Conservation (phyloP, 2,329 filamentous ascomycete species). For the Talaromyces rugulosus region DNA sequence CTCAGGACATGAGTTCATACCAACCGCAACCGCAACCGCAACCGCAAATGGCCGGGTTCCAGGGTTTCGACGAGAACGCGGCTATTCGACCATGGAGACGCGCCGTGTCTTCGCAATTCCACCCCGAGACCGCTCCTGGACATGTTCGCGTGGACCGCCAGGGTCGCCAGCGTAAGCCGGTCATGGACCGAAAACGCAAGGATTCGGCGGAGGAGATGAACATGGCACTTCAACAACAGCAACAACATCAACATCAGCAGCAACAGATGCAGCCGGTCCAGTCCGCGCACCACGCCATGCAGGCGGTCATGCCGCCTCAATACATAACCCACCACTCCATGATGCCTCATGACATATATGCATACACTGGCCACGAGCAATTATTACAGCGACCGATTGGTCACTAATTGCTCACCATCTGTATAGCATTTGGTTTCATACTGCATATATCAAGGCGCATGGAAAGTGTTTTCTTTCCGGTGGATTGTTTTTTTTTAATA, state of each 20-base stretch:
- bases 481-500: not conserved
- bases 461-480: not conserved
- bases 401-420: constrained; percentile 4
- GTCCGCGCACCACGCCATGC: constrained; percentile 14
- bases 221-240: constrained; percentile 6
- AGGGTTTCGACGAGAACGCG: constrained; percentile 3
- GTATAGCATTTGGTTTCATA: not conserved
- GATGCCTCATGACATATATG: constrained; percentile 10
- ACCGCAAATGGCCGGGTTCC: not conserved
- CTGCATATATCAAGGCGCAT: not conserved
- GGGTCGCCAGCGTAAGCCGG: constrained; percentile 15
- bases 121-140: constrained; percentile 13
- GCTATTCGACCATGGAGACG: constrained; percentile 25
- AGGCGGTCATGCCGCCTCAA: constrained; percentile 19
- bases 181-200: constrained; percentile 15
- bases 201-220: constrained; percentile 4
- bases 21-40: constrained; percentile 16
- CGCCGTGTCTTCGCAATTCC: constrained; percentile 24
- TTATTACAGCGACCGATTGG: constrained; percentile 9
- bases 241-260: constrained; percentile 2
- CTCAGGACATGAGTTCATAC: constrained; percentile 15
- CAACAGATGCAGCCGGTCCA: constrained; percentile 6
- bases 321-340: constrained; percentile 15
- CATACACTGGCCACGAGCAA: constrained; percentile 13
- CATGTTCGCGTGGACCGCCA: constrained; percentile 18